phyloP scores from a whole-genome alignment of 2,329 filamentous ascomycete genomes.

The Xylariaceae sp. region DNA sequence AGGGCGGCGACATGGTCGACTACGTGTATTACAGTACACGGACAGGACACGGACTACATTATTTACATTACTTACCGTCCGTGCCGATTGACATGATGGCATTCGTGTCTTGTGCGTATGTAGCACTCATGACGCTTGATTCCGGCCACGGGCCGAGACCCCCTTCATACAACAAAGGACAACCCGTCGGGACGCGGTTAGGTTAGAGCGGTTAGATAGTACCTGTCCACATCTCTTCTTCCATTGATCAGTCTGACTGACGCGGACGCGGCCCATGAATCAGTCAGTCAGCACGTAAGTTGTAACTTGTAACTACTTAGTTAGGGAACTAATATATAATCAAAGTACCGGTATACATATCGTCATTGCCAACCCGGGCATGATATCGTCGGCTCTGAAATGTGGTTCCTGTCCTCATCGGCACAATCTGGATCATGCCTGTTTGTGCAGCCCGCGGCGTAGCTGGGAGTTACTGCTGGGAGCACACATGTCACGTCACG shows the following conservation, averaged over 20 bases:
- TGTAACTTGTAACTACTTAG: too few species aligned
- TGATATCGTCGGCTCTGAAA: constrained; percentile 4
- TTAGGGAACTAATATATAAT: too few species aligned
- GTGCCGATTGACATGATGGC: too few species aligned
- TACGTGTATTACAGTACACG: too few species aligned
- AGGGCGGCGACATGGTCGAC: constrained; percentile 8
- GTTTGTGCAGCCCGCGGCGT: constrained; percentile 10
- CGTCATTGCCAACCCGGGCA: constrained; percentile 1
- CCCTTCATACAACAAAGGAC: not conserved
- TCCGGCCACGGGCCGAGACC: constrained; percentile 2
- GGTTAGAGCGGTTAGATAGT: not conserved
- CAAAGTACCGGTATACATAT: too few species aligned
- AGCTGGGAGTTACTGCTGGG: constrained; percentile 6
- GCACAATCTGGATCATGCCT: constrained; percentile 9
- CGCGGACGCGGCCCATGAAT: not conserved
- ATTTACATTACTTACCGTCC: too few species aligned
- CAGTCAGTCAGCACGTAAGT: not conserved
- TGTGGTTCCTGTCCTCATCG: not conserved
- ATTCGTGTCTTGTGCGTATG: not conserved
- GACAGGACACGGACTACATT: too few species aligned
- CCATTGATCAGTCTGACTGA: too few species aligned
- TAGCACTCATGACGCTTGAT: not conserved
- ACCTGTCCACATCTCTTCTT: too few species aligned
- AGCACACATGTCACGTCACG: too few species aligned
- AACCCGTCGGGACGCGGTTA: not conserved